These are phyloP conservation scores for Metschnikowia drakensbergensis DNA, from an alignment of 805 yeast species.

Conservation along the genomic window DNA sequence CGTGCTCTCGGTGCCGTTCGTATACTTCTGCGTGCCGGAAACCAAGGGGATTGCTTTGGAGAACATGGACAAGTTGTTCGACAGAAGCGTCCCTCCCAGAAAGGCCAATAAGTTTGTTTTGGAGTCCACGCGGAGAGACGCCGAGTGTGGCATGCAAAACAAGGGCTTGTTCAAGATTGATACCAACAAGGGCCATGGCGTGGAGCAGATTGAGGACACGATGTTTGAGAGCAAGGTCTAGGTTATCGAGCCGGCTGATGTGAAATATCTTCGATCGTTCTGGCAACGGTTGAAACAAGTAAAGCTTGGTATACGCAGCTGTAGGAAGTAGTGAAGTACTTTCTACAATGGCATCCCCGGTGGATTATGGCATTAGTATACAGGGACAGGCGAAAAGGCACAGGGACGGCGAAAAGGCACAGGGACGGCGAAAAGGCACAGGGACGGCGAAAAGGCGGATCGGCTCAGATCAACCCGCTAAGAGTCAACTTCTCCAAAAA, in stretches of 20 bases:
- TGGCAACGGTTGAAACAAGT: neutral
- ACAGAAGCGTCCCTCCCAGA: slow-evolving; percentile 20
- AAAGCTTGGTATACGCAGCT: too few species aligned
- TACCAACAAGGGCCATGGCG: slow-evolving; percentile 18
- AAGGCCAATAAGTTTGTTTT: slow-evolving; percentile 22
- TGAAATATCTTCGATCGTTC: neutral
- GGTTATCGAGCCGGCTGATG: too few species aligned
- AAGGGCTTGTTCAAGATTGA: slow-evolving; percentile 21
- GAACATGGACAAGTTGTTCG: slow-evolving; percentile 29
- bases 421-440: too few species aligned
- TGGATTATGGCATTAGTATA: too few species aligned
- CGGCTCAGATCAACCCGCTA: slow-evolving; percentile 51
- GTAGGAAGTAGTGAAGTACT: too few species aligned
- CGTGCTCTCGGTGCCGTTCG: slow-evolving; percentile 32
- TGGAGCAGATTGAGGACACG: slow-evolving; percentile 20
- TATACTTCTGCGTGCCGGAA: slow-evolving; percentile 36
- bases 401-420: too few species aligned
- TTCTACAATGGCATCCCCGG: too few species aligned
- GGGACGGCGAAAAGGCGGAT: too few species aligned
- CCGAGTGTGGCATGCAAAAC: slow-evolving; percentile 15
- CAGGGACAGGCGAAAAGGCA: too few species aligned
- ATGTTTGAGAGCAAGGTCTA: neutral
- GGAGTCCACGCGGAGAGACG: slow-evolving; percentile 15
- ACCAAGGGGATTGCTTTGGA: slow-evolving; percentile 37
- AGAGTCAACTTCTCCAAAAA: slow-evolving; percentile 80